These are phyloP conservation scores for Cytospora piceicola DNA, from an alignment of 2,329 filamentous ascomycete species.

Conservation along the genomic window DNA sequence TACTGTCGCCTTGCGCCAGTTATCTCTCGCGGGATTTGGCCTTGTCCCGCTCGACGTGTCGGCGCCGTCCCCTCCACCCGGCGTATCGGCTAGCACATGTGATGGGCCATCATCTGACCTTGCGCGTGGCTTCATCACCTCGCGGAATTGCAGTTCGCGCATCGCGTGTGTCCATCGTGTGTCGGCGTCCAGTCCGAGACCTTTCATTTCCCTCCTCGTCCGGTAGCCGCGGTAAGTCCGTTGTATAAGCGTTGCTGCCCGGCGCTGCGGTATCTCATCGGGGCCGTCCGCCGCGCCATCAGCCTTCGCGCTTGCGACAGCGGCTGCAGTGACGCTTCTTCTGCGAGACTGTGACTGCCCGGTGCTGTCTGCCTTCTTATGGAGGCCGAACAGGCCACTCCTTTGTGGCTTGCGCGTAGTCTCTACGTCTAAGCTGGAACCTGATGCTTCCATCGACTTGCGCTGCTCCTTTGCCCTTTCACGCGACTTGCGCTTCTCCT, in stretches of 20 bases:
- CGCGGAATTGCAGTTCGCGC: constrained; percentile 59
- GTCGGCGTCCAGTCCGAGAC: constrained; percentile 69
- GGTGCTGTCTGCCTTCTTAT: constrained; percentile 11
- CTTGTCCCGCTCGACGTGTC: constrained; percentile 26
- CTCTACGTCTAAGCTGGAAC: constrained; percentile 13
- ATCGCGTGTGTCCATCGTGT: constrained; percentile 73
- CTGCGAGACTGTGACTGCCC: constrained; percentile 13
- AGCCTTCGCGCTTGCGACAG: constrained; percentile 20
- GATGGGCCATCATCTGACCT: constrained; percentile 32
- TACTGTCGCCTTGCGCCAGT: constrained; percentile 75
- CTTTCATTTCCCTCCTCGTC: constrained; percentile 69
- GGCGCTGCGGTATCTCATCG: constrained; percentile 38
- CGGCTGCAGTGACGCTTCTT: constrained; percentile 18
- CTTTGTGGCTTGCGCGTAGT: constrained; percentile 28
- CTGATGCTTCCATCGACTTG: constrained; percentile 32
- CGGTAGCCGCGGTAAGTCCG: constrained; percentile 79
- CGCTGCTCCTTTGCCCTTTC: constrained; percentile 44
- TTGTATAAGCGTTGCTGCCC: constrained; percentile 64
- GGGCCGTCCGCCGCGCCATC: constrained; percentile 23
- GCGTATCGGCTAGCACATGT: constrained; percentile 19
- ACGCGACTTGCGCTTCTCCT: constrained; percentile 47
- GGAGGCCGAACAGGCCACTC: constrained; percentile 33
- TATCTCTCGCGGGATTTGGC: constrained; percentile 57
- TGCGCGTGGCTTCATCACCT: constrained; percentile 51
- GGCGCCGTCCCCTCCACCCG: constrained; percentile 26